Evolutionary conservation across 2,329 filamentous ascomycete genomes (phyloP).

Genomic region (Alternaria arbusti): DNA sequence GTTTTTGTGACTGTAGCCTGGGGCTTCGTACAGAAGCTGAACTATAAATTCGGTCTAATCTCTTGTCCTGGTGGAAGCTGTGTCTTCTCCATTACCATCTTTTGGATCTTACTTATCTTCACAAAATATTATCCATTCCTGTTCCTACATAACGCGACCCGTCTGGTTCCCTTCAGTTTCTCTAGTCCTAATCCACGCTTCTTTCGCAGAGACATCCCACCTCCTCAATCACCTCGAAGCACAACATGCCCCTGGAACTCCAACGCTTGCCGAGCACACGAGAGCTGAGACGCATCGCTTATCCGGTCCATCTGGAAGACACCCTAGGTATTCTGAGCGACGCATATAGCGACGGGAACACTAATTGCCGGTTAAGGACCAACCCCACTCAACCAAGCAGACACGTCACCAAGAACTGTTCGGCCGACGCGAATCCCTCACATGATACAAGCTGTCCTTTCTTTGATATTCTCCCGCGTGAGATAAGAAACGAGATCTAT

Average conservation of each 20-base stretch:
- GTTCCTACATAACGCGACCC: not conserved
- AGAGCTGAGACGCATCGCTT: not conserved
- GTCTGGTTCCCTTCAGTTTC: not conserved
- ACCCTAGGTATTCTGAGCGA: not conserved
- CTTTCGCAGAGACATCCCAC: not conserved
- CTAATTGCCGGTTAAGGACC: no score
- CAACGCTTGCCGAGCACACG: not conserved
- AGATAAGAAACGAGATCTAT: no score
- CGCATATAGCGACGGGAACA: not conserved
- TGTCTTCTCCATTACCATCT: not conserved
- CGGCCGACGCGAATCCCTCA: no score
- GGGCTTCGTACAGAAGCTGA: not conserved
- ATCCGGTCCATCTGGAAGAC: fast-evolving
- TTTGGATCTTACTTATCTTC: not conserved
- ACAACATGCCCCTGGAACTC: not conserved
- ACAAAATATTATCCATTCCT: not conserved
- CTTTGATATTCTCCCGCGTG: no score
- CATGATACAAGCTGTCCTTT: no score
- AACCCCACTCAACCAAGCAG: no score
- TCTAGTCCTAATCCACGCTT: not conserved
- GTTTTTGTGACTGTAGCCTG: not conserved
- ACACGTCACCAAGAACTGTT: no score
- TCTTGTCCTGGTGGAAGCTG: not conserved
- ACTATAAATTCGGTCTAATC: not conserved
- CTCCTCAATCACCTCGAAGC: not conserved